These are phyloP conservation scores for Dalbergia cochinchinensis DNA, from an alignment of 306 rosid species.

Conservation along the genomic window DNA sequence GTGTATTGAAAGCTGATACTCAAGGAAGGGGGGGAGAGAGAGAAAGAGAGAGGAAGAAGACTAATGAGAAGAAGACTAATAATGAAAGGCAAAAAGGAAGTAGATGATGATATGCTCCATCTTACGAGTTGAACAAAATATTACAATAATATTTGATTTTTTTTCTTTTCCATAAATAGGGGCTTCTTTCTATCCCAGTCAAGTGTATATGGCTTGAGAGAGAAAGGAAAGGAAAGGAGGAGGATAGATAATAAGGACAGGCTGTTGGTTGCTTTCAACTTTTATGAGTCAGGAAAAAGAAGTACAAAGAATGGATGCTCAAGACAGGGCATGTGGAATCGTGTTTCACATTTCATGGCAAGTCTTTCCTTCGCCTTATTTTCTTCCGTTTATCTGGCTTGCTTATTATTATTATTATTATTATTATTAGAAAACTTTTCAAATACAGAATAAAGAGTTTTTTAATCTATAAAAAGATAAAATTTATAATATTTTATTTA, in stretches of 20 bases:
- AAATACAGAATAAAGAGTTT: too few relatives aligned
- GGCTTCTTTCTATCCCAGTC: conserved; percentile 22
- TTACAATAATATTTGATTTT: conserved; percentile 20
- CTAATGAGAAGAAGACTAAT: neutral
- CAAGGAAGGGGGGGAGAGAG: conserved; percentile 33
- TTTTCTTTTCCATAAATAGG: conserved; percentile 53
- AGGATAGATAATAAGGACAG: conserved; percentile 63
- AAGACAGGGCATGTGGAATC: conserved; percentile 82
- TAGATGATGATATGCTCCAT: conserved; percentile 29
- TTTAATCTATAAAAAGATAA: too few relatives aligned
- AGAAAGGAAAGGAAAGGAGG: conserved; percentile 32
- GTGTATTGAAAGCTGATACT: conserved; percentile 49
- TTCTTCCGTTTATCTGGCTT: too few relatives aligned
- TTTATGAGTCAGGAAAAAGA: conserved; percentile 60
- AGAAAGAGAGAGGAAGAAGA: conserved; percentile 13
- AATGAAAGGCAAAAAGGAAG: conserved; percentile 47
- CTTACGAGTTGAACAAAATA: conserved; percentile 35
- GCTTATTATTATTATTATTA: too few relatives aligned
- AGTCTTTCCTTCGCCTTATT: conserved; percentile 53
- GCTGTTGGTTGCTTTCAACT: conserved; percentile 84
- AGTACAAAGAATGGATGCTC: conserved; percentile 84
- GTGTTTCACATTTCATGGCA: conserved; percentile 97
- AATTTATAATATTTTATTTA: too few relatives aligned
- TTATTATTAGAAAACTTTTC: too few relatives aligned
- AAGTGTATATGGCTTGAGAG: conserved; percentile 36